Evolutionary conservation across 352 stramenopile species (phyloP).

Genomic region (Phytophthora colocasiae): DNA sequence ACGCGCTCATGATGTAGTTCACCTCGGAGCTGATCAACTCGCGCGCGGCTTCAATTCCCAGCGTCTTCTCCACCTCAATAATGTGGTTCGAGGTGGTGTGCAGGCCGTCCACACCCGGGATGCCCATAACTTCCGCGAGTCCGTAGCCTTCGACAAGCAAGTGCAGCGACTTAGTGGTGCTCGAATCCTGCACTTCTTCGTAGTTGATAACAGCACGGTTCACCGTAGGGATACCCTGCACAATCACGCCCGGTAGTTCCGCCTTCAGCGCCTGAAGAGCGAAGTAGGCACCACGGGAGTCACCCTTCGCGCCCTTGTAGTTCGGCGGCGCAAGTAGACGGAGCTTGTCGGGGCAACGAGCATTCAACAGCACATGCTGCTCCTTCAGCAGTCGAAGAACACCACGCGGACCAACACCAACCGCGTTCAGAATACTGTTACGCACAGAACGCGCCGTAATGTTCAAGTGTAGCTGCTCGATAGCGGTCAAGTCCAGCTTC

Average conservation of each 20-base stretch:
- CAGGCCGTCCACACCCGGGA: constrained; percentile 95
- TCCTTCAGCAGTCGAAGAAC: constrained; percentile 84
- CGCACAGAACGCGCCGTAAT: constrained; percentile 93
- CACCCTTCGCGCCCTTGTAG: constrained; percentile 86
- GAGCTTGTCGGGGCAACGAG: constrained; percentile 84
- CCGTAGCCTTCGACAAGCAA: constrained; percentile 99
- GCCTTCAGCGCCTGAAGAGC: constrained; percentile 96
- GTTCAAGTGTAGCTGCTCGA: constrained; percentile 97
- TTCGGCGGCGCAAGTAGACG: constrained; percentile 82
- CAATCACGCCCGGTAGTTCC: constrained; percentile 96
- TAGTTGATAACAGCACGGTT: constrained; percentile 99
- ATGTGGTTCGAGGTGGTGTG: constrained; percentile 99
- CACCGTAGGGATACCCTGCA: constrained; percentile 98
- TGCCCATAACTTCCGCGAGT: constrained; percentile 98
- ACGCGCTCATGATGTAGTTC: constrained; percentile 99
- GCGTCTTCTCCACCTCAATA: constrained; percentile 95
- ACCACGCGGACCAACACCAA: constrained; percentile 69
- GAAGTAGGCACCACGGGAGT: constrained; percentile 91
- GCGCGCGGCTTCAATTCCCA: constrained; percentile 99
- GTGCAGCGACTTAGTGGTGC: constrained; percentile 89
- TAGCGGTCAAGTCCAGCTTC: constrained; percentile 97
- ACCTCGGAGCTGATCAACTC: constrained; percentile 98
- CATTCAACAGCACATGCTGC: constrained; percentile 86
- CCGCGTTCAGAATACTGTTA: constrained; percentile 92
- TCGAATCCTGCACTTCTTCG: constrained; percentile 85